Evolutionary conservation across 306 rosid species (phyloP).

Genomic region (Begonia masoniana): DNA sequence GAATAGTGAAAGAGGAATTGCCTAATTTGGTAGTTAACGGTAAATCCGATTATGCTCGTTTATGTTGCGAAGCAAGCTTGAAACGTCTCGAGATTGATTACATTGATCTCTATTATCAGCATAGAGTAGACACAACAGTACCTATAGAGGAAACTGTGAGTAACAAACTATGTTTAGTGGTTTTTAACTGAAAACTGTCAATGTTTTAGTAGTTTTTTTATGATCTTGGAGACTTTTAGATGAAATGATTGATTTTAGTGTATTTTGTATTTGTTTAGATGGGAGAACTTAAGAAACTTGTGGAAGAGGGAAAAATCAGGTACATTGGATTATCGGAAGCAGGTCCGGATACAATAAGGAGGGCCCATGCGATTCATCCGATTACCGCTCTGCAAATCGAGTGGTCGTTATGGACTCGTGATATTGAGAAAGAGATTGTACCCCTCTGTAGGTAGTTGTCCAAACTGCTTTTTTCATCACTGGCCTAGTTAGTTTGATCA

Average conservation of each 20-base stretch:
- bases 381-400: constrained; percentile 65
- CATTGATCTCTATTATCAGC: constrained; percentile 72
- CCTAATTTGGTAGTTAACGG: constrained; percentile 29
- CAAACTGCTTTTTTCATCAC: too few relatives aligned
- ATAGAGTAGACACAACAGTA: constrained; percentile 51
- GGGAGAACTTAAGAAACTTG: constrained; percentile 49
- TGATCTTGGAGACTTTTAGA: too few relatives aligned
- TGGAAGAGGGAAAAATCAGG: constrained; percentile 52
- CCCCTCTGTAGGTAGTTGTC: constrained; percentile 45
- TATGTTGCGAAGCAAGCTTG: constrained; percentile 54
- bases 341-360: constrained; percentile 42
- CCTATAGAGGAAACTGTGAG: constrained; percentile 77
- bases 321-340: constrained; percentile 69
- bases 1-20: constrained; percentile 23
- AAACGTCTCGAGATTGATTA: constrained; percentile 48
- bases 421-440: constrained; percentile 51
- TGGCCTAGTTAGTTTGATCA: too few relatives aligned
- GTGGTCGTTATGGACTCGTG: constrained; percentile 74
- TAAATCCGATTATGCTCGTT: constrained; percentile 56
- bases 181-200: too few relatives aligned
- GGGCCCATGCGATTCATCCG: constrained; percentile 81
- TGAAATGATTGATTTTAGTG: background rate
- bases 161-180: too few relatives aligned
- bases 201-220: too few relatives aligned
- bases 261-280: constrained; percentile 20